phyloP scores from a whole-genome alignment of 1,284 basidiomycete genomes.

The Fomitopsis pinicola region DNA sequence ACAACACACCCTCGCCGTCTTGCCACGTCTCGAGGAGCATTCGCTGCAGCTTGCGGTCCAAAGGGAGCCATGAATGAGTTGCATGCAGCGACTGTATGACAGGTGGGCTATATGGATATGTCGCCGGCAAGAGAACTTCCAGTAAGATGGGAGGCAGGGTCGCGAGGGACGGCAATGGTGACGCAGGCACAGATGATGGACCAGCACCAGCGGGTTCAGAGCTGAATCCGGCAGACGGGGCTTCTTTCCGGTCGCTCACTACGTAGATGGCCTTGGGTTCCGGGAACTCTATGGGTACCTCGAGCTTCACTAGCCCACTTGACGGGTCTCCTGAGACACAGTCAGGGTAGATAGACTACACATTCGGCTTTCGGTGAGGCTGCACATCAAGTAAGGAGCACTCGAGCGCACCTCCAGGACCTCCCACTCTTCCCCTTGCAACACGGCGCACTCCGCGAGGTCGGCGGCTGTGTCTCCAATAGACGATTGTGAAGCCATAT shows the following conservation, averaged over 20 bases:
- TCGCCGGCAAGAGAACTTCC: slow-evolving; percentile 47
- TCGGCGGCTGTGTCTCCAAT: not conserved
- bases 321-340: slow-evolving; percentile 44
- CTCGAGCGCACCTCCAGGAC: slow-evolving; percentile 49
- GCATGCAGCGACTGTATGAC: slow-evolving; percentile 50
- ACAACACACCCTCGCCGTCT: slow-evolving; percentile 56
- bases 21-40: slow-evolving; percentile 53
- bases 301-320: slow-evolving; percentile 43
- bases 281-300: slow-evolving; percentile 60
- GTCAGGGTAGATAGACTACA: slow-evolving; percentile 71
- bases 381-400: not conserved
- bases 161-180: slow-evolving; percentile 25
- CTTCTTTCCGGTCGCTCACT: slow-evolving; percentile 14
- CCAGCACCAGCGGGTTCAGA: not conserved
- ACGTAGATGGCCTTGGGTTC: slow-evolving; percentile 35
- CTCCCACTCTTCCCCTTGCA: slow-evolving; percentile 42
- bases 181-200: not conserved
- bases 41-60: slow-evolving; percentile 32
- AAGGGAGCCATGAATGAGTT: slow-evolving; percentile 57
- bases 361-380: not conserved
- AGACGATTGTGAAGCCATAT: not conserved
- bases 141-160: slow-evolving; percentile 62
- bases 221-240: slow-evolving; percentile 10
- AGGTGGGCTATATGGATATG: slow-evolving; percentile 58
- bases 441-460: slow-evolving; percentile 19